These are phyloP conservation scores for Daedalea quercina DNA, from an alignment of 768 basidiomycete genomes.

Conservation along the genomic window DNA sequence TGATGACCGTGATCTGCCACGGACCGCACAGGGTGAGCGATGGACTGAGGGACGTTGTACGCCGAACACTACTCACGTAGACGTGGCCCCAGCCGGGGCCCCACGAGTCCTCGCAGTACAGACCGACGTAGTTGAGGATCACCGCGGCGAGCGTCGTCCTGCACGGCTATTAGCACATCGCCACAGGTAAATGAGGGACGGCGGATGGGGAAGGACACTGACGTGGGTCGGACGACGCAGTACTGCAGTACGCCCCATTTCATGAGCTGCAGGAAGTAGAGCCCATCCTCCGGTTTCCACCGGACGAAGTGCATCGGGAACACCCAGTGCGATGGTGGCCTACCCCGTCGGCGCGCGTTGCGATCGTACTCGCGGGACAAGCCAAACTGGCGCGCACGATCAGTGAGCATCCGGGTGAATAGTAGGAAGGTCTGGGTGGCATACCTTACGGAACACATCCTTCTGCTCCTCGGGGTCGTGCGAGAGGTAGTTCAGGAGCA, in stretches of 20 bases:
- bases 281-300: constrained; percentile 59
- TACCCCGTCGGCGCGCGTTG: constrained; percentile 34
- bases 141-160: constrained; percentile 58
- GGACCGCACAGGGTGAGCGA: too few relatives aligned
- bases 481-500: constrained; percentile 65
- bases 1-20: constrained; percentile 46
- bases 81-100: constrained; percentile 61
- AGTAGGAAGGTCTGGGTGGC: too few relatives aligned
- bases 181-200: neutral
- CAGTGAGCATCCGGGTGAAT: too few relatives aligned
- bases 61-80: constrained; percentile 38
- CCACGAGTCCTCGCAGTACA: constrained; percentile 74
- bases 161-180: neutral
- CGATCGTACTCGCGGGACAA: constrained; percentile 51
- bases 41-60: neutral
- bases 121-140: constrained; percentile 51
- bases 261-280: constrained; percentile 67
- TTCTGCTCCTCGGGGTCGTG: constrained; percentile 56
- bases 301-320: constrained; percentile 60
- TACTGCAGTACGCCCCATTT: constrained; percentile 77
- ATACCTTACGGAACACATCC: constrained; percentile 45
- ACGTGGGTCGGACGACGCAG: constrained; percentile 58
- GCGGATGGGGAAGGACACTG: too few relatives aligned
- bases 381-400: constrained; percentile 26
- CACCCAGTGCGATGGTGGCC: constrained; percentile 53